Percentiles rank a stretch among this genome's conserved stretches.
Evolutionary conservation across 2,329 filamentous ascomycete genomes (phyloP).

Genomic region (Alternaria gaisen): DNA sequence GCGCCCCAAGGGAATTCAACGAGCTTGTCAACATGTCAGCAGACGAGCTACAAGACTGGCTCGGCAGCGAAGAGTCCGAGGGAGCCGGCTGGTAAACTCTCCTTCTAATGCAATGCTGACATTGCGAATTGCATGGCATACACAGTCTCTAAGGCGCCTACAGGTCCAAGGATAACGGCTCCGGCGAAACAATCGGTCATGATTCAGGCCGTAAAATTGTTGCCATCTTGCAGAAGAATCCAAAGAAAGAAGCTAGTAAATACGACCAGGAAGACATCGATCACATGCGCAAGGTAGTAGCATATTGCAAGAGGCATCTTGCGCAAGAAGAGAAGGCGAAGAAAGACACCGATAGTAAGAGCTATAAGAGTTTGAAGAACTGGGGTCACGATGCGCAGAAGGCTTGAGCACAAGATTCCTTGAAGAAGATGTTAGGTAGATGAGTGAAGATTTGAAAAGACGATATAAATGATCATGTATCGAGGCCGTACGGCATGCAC

Average conservation of each 20-base stretch:
- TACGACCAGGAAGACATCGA: slow-evolving; percentile 66
- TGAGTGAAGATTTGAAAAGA: background rate
- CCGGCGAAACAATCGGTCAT: slow-evolving; percentile 70
- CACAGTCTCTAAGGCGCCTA: background rate
- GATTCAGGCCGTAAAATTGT: slow-evolving; percentile 70
- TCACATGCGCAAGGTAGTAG: slow-evolving; percentile 70
- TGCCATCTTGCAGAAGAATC: slow-evolving; percentile 69
- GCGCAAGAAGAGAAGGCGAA: slow-evolving; percentile 69
- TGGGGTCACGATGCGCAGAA: slow-evolving; percentile 51
- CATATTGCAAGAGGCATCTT: slow-evolving; percentile 72
- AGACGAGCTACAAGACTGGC: slow-evolving; percentile 68
- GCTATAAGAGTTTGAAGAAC: slow-evolving; percentile 58
- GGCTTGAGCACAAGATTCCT: slow-evolving; percentile 11
- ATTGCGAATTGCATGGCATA: slow-evolving; percentile 1
- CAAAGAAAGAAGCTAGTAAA: slow-evolving; percentile 63
- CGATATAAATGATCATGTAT: background rate
- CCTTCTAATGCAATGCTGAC: background rate
- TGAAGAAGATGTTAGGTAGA: background rate
- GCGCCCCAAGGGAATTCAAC: slow-evolving; percentile 66
- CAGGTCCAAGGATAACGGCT: slow-evolving; percentile 58
- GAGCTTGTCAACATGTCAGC: slow-evolving; percentile 72
- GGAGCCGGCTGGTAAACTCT: slow-evolving; percentile 63
- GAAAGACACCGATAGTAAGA: slow-evolving; percentile 62
- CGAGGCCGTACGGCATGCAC: background rate
- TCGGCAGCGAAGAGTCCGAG: slow-evolving; percentile 66